Evolutionary conservation across 2,329 filamentous ascomycete species (phyloP).

Genomic region (Sporothrix luriei): DNA sequence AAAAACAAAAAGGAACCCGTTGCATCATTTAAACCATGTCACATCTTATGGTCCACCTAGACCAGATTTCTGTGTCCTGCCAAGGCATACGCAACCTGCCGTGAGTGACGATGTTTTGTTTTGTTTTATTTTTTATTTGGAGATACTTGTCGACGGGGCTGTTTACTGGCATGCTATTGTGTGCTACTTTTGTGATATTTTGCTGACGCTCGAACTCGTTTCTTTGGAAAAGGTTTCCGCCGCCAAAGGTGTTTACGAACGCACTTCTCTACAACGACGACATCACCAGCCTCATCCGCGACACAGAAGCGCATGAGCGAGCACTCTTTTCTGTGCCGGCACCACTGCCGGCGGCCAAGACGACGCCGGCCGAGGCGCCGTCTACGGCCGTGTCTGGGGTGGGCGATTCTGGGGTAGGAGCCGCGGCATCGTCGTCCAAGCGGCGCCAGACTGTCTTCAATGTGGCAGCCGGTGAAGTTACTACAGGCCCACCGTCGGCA

Average conservation of each 20-base stretch:
- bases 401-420: constrained; percentile 36
- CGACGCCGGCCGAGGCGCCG: background rate
- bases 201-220: background rate
- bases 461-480: constrained; percentile 64
- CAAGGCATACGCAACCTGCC: constrained; percentile 74
- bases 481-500: constrained; percentile 56
- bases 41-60: constrained; percentile 69
- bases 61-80: constrained; percentile 76
- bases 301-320: constrained; percentile 92
- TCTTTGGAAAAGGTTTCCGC: constrained; percentile 69
- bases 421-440: constrained; percentile 50
- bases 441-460: constrained; percentile 68
- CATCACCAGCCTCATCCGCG: constrained; percentile 90
- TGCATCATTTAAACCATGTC: constrained; percentile 56
- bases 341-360: constrained; percentile 64
- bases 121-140: no score
- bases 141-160: background rate
- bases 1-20: background rate
- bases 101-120: constrained; percentile 49
- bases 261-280: constrained; percentile 85
- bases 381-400: background rate
- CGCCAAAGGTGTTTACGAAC: constrained; percentile 93
- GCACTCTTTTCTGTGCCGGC: constrained; percentile 91
- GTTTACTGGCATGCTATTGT: background rate
- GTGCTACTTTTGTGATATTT: background rate